phyloP scores from a whole-genome alignment of 768 basidiomycete genomes.

The Amanita molliuscula region DNA sequence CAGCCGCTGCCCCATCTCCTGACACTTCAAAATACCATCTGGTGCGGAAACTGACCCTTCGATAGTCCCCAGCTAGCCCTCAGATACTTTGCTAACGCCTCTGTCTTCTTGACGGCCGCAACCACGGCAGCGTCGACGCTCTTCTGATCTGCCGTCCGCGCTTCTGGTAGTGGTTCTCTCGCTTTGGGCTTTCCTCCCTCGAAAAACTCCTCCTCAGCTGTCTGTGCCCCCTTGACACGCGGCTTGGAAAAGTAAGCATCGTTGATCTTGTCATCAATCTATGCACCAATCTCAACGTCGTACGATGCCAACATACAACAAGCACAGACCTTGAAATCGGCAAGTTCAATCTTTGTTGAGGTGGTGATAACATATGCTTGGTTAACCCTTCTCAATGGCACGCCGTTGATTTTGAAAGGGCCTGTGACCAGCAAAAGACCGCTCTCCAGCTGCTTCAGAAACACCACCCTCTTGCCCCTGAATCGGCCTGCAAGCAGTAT shows the following conservation, averaged over 20 bases:
- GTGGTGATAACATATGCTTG: conserved; percentile 99
- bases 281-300: conserved; percentile 4
- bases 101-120: conserved; percentile 81
- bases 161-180: conserved; percentile 78
- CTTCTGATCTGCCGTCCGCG: conserved; percentile 90
- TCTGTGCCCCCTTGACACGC: conserved; percentile 52
- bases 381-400: conserved; percentile 94
- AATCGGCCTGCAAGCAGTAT: conserved; percentile 97
- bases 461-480: conserved; percentile 97
- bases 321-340: conserved; percentile 54
- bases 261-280: conserved; percentile 87
- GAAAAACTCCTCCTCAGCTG: conserved; percentile 97
- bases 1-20: conserved; percentile 10
- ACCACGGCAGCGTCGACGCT: conserved; percentile 70
- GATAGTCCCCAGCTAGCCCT: conserved; percentile 88
- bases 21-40: conserved; percentile 68
- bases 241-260: conserved; percentile 91
- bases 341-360: conserved; percentile 84
- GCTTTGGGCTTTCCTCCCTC: conserved; percentile 85
- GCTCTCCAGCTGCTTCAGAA: conserved; percentile 89
- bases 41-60: conserved; percentile 96
- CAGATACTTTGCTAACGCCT: conserved; percentile 88
- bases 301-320: conserved; percentile 1
- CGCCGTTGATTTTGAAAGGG: conserved; percentile 97
- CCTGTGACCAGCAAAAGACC: conserved; percentile 94